Conservation (phyloP, 768 basidiomycete species). For the Podaxis sp. region DNA sequence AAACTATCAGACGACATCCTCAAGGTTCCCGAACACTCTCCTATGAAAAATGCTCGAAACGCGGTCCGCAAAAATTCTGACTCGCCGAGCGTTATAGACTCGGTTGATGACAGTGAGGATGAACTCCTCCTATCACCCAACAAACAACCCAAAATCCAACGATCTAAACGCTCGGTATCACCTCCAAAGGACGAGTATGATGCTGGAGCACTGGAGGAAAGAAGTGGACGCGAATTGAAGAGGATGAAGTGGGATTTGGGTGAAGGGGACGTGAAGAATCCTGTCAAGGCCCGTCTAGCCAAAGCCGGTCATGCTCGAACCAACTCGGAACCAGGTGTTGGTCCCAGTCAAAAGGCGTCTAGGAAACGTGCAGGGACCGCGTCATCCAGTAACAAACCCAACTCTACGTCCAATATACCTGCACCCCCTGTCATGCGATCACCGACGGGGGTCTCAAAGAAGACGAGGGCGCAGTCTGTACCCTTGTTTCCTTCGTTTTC, state of each 20-base stretch:
- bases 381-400: constrained; percentile 22
- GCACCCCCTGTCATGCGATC: constrained; percentile 20
- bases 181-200: constrained; percentile 32
- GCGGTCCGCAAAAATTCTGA: constrained; percentile 27
- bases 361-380: constrained; percentile 26
- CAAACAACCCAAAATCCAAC: constrained; percentile 24
- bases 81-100: constrained; percentile 14
- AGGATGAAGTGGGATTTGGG: constrained; percentile 31
- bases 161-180: constrained; percentile 39
- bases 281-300: background rate
- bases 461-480: constrained; percentile 44
- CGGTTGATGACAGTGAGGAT: constrained; percentile 38
- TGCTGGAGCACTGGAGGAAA: constrained; percentile 23
- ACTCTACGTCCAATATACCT: constrained; percentile 23
- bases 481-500: constrained; percentile 35
- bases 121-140: constrained; percentile 46
- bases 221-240: constrained; percentile 31
- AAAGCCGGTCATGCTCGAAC: constrained; percentile 29
- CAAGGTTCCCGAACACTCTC: constrained; percentile 43
- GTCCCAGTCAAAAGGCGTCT: constrained; percentile 18
- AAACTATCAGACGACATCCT: constrained; percentile 46
- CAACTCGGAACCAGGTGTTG: constrained; percentile 31
- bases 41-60: constrained; percentile 51
- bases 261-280: constrained; percentile 18
- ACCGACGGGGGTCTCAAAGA: constrained; percentile 20